Conservation (phyloP, 495 filamentous ascomycete genomes). For the Penicillium soppii region DNA sequence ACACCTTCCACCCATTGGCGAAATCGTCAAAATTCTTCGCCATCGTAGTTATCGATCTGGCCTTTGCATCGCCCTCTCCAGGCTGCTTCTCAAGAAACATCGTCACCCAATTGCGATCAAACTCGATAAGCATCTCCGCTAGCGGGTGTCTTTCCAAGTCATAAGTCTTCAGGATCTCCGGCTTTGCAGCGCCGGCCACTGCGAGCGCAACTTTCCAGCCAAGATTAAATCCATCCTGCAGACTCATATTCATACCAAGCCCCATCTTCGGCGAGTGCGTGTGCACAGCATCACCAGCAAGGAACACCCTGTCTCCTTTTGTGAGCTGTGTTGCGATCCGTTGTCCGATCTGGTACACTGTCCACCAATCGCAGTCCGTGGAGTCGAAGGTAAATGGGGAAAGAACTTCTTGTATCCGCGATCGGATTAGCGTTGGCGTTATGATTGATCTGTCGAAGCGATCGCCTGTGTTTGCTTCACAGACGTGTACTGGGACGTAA, state of each 20-base stretch:
- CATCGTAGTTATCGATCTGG: conserved; percentile 26
- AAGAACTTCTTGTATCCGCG: conserved; percentile 59
- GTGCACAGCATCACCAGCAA: conserved; percentile 80
- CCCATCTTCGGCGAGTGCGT: conserved; percentile 84
- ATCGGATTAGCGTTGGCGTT: conserved; percentile 56
- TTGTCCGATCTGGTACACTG: conserved; percentile 65
- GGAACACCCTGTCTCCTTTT: conserved; percentile 66
- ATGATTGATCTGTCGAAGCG: conserved; percentile 55
- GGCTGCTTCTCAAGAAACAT: conserved; percentile 17
- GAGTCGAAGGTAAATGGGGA: conserved; percentile 61
- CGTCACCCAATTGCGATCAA: conserved; percentile 50
- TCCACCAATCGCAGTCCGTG: conserved; percentile 59
- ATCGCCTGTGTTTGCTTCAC: conserved; percentile 7
- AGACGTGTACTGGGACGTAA: conserved; percentile 62
- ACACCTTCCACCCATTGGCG: conserved; percentile 35
- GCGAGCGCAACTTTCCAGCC: conserved; percentile 79
- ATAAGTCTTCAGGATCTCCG: conserved; percentile 67
- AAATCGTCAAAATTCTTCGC: conserved; percentile 31
- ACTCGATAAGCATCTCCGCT: conserved; percentile 68
- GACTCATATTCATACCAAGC: conserved; percentile 82
- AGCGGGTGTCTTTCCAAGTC: conserved; percentile 66
- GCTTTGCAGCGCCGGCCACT: conserved; percentile 54
- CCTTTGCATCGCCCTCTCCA: conserved; percentile 6
- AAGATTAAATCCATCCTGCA: conserved; percentile 77
- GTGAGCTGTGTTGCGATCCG: conserved; percentile 68